phyloP scores from a whole-genome alignment of 306 rosid species.

The Acacia confusa region DNA sequence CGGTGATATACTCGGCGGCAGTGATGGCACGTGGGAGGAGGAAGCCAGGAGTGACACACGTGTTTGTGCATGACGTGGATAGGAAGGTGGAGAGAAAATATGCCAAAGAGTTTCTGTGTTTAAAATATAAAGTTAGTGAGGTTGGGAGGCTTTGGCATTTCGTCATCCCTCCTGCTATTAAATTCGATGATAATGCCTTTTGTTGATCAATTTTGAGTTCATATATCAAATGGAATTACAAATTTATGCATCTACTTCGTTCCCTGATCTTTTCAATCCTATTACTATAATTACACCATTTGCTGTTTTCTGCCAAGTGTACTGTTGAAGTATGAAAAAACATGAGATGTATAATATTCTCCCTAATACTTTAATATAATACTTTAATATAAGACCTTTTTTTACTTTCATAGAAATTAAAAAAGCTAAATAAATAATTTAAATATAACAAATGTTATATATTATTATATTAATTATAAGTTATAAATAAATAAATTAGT shows the following conservation, averaged over 20 bases:
- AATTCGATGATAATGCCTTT: neutral
- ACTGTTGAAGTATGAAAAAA: no score
- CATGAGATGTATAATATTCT: no score
- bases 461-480: no score
- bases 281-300: no score
- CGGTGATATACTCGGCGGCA: constrained; percentile 72
- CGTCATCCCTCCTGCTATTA: constrained; percentile 45
- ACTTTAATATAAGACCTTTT: no score
- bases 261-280: neutral
- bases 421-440: no score
- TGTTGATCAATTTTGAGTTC: neutral
- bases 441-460: no score
- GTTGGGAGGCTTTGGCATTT: constrained; percentile 84
- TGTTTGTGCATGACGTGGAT: constrained; percentile 75
- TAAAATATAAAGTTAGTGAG: constrained; percentile 63
- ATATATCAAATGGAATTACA: neutral
- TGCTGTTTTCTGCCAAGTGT: no score
- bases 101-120: constrained; percentile 72
- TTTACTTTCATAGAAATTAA: no score
- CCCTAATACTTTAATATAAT: no score
- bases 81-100: constrained; percentile 66
- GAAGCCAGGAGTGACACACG: constrained; percentile 72
- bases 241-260: neutral
- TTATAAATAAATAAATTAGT: no score
- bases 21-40: constrained; percentile 77